Conservation (phyloP, 2,329 filamentous ascomycete genomes). For the Trichoderma atrobrunneum region DNA sequence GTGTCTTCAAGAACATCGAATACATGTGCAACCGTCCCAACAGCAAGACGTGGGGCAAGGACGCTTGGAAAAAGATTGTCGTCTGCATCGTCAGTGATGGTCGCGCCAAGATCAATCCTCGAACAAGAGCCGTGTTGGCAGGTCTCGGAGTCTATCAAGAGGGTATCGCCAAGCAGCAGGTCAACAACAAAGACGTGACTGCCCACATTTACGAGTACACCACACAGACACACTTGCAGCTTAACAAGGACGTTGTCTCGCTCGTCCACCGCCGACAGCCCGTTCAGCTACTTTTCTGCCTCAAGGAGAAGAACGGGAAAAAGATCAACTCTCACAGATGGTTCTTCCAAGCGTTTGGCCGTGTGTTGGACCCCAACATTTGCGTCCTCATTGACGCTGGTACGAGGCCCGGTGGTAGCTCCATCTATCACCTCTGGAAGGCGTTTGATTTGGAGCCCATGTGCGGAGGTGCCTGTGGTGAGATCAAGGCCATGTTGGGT, state of each 20-base stretch:
- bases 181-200: slow-evolving; percentile 93
- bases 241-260: slow-evolving; percentile 86
- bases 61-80: slow-evolving; percentile 99
- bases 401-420: slow-evolving; percentile 89
- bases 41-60: slow-evolving; percentile 97
- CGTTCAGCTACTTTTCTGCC: slow-evolving; percentile 93
- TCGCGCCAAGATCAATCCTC: slow-evolving; percentile 91
- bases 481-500: slow-evolving; percentile 97
- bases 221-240: slow-evolving; percentile 77
- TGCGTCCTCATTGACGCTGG: slow-evolving; percentile 95
- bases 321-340: slow-evolving; percentile 99
- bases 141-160: slow-evolving; percentile 97
- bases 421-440: slow-evolving; percentile 98
- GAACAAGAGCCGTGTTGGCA: slow-evolving; percentile 84
- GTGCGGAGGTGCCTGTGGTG: slow-evolving; percentile 95
- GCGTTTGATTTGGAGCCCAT: slow-evolving; percentile 97
- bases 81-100: slow-evolving; percentile 97
- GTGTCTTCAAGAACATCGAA: slow-evolving; percentile 98
- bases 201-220: slow-evolving; percentile 98
- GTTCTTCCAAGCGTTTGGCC: slow-evolving; percentile 98
- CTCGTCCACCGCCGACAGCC: slow-evolving; percentile 84
- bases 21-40: slow-evolving; percentile 93
- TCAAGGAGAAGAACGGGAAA: slow-evolving; percentile 99
- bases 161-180: slow-evolving; percentile 96
- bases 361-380: slow-evolving; percentile 90